phyloP scores from a whole-genome alignment of 2,329 filamentous ascomycete genomes.

The Macrophomina pseudophaseolina region DNA sequence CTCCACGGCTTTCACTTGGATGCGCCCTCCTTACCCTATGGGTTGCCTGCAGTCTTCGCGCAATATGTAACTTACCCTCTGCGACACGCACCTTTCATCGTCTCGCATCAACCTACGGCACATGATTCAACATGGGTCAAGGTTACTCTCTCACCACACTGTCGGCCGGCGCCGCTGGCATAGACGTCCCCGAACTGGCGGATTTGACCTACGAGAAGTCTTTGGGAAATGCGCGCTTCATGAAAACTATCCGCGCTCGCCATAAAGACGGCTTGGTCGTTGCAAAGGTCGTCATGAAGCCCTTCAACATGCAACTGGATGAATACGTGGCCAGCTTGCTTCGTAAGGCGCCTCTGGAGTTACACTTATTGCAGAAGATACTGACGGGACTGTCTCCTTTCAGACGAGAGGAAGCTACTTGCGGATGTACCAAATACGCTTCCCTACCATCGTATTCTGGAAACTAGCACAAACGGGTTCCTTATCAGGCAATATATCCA shows the following conservation, averaged over 20 bases:
- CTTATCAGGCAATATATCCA: slow-evolving; percentile 94
- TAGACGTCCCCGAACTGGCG: slow-evolving; percentile 89
- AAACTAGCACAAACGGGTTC: slow-evolving; percentile 90
- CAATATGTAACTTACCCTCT: slow-evolving; percentile 1
- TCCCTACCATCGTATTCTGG: slow-evolving; percentile 85
- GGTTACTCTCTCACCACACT: slow-evolving; percentile 93
- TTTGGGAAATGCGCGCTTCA: slow-evolving; percentile 88
- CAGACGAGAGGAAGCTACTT: slow-evolving; percentile 79
- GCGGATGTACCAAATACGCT: slow-evolving; percentile 88
- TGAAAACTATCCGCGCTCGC: slow-evolving; percentile 92
- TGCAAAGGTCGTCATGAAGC: slow-evolving; percentile 94
- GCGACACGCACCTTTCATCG: background rate
- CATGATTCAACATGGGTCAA: slow-evolving; percentile 76
- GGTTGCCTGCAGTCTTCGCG: background rate
- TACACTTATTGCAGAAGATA: slow-evolving; percentile 25
- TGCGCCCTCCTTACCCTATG: background rate
- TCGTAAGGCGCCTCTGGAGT: slow-evolving; percentile 55
- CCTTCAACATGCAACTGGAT: slow-evolving; percentile 81
- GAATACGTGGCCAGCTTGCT: slow-evolving; percentile 78
- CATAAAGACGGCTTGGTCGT: slow-evolving; percentile 90
- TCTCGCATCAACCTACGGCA: background rate
- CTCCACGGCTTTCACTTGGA: background rate
- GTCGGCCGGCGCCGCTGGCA: slow-evolving; percentile 87
- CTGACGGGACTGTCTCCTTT: slow-evolving; percentile 17
- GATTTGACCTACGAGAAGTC: slow-evolving; percentile 92